Evolutionary conservation across 2,329 filamentous ascomycete genomes (phyloP), one percentile per base, ranked within the genome.

Genomic region (Phialemonium atrogriseum): DNA sequence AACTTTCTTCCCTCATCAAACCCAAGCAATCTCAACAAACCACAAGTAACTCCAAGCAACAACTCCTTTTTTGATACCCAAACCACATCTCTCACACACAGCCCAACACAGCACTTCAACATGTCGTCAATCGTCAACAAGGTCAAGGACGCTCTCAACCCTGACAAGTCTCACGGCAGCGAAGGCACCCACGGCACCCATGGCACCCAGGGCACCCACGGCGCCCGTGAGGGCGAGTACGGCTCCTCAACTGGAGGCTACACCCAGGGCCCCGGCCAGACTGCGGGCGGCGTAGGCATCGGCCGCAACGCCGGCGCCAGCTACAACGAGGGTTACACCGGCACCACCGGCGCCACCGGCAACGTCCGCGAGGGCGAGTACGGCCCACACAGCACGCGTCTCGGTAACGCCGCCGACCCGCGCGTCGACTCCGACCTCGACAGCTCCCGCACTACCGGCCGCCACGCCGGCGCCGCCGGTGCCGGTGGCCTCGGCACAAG

Each of bases 91-190:
- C 32, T 27, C 14, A 37, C 24, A 43, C 27, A 24, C 15, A 30
- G 26, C 24, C 38, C 28, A 26, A 30, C 30, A 32, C 37, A 45
- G 41, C 32, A 36, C 48, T 28, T 35, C 59, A 73, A 39, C 49
- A 76, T 75, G 71, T 72, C 71, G 54, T 55, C 56, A 44, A 57
- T 76, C 47, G 54, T 73, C 49, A 67, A 75, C 62, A 75, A 75
- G 57, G 64, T 73, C 52, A 75, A 75, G 65, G 68, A 74, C 4
- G 67, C 60, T 40, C 51, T 74, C 36, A 49, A 59, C 46, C 55
- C 59, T 39, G 60, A 67, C 53, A 59, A 65, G 46, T 21, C 28
- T 21, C 28, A 30, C 12, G 13, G 28, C 28, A 30, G 21, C 28
- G 19, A 21, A 14, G 28, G 17, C 13, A 21, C 28, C 28, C 22